Evolutionary conservation across 495 filamentous ascomycete genomes (phyloP), one percentile per base, ranked within the genome.

Genomic region (Aspergillus conjunctus): DNA sequence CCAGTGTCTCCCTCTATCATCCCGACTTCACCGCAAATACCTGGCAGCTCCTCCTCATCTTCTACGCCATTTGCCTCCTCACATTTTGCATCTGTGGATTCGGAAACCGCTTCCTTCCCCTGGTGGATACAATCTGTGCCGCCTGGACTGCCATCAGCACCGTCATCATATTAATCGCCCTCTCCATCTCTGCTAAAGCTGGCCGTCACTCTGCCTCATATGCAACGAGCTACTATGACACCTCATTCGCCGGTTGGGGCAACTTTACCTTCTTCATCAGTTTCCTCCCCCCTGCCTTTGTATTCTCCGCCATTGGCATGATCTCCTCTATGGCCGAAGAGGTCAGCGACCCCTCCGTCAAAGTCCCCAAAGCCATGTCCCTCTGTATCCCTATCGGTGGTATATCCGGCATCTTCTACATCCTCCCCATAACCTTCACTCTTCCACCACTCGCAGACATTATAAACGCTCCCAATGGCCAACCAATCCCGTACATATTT

Each of bases 21-120:
- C 83, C 84, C 7, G 77, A 81, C 51, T 69, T 85, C 83, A 50
- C 68, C 2, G 83, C 80, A 17, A 74, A 76, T 20, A 68, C 71
- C 37, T 88, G 83, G 72, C 85, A 88, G 66, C 71, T 87, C 34
- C 82, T 85, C 54, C 68, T 88, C 18, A 80, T 85, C 52, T 87
- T 87, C 66, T 71, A 87, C 59, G 85, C 70, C 18, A 72, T 87
- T 57, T 84, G 82, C 1, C 61, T 87, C 14, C 57, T 80, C 11
- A 85, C 79, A 57, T 79, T 85, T 31, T 52, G 76, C 20, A 79
- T 88, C 61, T 88, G 83, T 48, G 72, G 78, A 2, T 77, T 85
- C 21, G 79, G 81, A 32, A 87, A 88, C 65, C 73, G 73, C 21
- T 81, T 76, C 65, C 73, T 88, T 21, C 85, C 78, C 0, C 72